These are phyloP conservation scores for Eimeria praecox DNA, from an alignment of 169 alveolate genomes.

Conservation along the genomic window DNA sequence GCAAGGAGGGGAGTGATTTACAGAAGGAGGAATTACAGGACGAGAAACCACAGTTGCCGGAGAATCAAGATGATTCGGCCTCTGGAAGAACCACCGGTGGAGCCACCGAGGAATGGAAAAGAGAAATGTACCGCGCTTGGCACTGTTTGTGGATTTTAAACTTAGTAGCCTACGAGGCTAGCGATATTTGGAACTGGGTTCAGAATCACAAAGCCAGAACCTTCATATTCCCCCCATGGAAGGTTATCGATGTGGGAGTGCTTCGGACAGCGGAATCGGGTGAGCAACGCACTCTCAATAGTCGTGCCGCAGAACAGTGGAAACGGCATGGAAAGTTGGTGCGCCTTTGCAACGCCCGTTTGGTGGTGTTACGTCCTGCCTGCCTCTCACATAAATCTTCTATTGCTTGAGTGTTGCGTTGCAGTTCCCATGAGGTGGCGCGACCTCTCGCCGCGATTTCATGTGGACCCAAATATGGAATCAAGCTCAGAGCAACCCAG, in stretches of 20 bases:
- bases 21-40: neutral
- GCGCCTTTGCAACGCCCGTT: slow-evolving; percentile 3
- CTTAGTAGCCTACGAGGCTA: slow-evolving; percentile 28
- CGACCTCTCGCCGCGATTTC: slow-evolving; percentile 39
- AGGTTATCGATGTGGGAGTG: slow-evolving; percentile 38
- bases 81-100: neutral
- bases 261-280: slow-evolving; percentile 59
- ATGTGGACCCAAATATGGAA: slow-evolving; percentile 18
- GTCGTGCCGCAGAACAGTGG: neutral
- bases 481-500: neutral
- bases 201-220: slow-evolving; percentile 40
- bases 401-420: neutral
- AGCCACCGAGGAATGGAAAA: slow-evolving; percentile 8
- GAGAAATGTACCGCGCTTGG: slow-evolving; percentile 22
- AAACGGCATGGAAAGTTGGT: neutral
- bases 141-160: slow-evolving; percentile 43
- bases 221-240: slow-evolving; percentile 41
- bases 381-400: neutral
- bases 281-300: neutral
- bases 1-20: neutral
- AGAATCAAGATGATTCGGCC: neutral
- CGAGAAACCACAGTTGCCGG: neutral
- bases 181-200: slow-evolving; percentile 49
- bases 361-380: neutral
- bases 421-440: slow-evolving; percentile 73